A percentile compares a stretch with the other conserved stretches of the same genome.
Evolutionary conservation across 768 basidiomycete genomes (phyloP).

Genomic region (Suillus subaureus): DNA sequence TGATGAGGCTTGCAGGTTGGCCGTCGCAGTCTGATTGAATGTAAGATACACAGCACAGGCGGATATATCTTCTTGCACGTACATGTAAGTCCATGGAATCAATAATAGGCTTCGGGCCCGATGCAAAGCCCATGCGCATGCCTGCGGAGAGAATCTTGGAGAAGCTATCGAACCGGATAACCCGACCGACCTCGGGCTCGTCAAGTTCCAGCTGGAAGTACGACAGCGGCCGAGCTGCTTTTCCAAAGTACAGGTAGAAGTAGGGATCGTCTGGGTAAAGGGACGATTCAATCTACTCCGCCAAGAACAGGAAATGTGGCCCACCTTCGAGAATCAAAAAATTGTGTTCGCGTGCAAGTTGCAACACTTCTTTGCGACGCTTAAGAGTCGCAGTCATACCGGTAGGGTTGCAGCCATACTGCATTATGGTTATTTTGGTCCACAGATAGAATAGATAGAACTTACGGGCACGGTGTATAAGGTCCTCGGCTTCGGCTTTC

Average conservation of each 20-base stretch:
- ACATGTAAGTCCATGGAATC: conserved; percentile 73
- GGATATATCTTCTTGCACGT: conserved; percentile 32
- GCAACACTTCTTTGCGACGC: conserved; percentile 71
- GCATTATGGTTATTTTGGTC: conserved; percentile 7
- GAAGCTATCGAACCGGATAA: conserved; percentile 87
- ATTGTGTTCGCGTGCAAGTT: conserved; percentile 69
- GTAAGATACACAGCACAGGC: conserved; percentile 14
- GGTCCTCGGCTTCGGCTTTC: conserved; percentile 71
- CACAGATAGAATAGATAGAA: conserved; percentile 12
- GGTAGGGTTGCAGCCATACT: conserved; percentile 89
- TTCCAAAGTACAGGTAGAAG: conserved; percentile 76
- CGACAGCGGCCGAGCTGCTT: conserved; percentile 61
- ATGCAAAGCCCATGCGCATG: conserved; percentile 79
- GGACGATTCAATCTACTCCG: not conserved
- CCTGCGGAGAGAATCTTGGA: conserved; percentile 82
- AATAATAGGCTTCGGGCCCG: conserved; percentile 70
- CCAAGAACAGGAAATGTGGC: conserved; percentile 9
- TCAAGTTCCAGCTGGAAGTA: conserved; percentile 82
- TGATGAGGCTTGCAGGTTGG: conserved; percentile 68
- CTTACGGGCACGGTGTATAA: conserved; percentile 81
- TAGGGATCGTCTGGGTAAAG: conserved; percentile 71
- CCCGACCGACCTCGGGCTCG: conserved; percentile 69
- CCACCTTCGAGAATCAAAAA: conserved; percentile 86
- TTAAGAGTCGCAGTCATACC: conserved; percentile 75
- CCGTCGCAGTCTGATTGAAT: conserved; percentile 55